Base-by-base conservation (phyloP, 176 grass and related monocot species). In the Triticum timopheevii region DNA sequence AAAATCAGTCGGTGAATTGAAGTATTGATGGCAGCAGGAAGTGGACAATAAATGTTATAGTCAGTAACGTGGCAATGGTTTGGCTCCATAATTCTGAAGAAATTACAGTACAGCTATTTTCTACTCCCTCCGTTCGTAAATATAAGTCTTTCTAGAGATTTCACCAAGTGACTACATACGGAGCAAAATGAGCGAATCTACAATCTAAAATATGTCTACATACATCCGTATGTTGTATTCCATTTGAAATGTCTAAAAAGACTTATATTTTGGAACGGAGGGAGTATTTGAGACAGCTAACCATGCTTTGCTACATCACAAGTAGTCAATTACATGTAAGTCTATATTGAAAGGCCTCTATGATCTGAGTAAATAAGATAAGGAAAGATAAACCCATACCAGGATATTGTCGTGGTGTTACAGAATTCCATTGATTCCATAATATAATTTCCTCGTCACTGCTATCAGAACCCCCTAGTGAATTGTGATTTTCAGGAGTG, bases 381-480 rank as follows among this genome's bases (percentile, higher is more conserved):
- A 42, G 49, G 49, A 83, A 68, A 77, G 56, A 61, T 66, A 61
- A 79, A 77, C 27, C 50, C 78, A 3, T 59, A 92, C 90, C 86
- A 70, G 56, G 7, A 58, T 13, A 2, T 61, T 45, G 64, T 17
- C 3, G 27, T 70, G 6, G 62, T 81, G 77, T 76, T 66, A 42
- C 49, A 71, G 39, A 76, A 52, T 34, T 75, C 45, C 40, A 69
- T 81, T 77, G 81, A 66, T 85, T 88, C 81, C 82, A 88, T 64
- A 88, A 42, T 85, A 84, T 91, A 19, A 88, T 28, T 78, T 88
- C 86, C 52, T 85, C 65, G 25, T 69, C 75, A 2, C 40, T 79
- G 40, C n/a, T 78, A 47, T 25, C 74, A 52, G 84, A 67, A 38
- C 13, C 49, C 72, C 19, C 76, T 47, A 61, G 10, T 30, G 25